phyloP scores from a whole-genome alignment of 495 filamentous ascomycete species.

The Penicillium mononematosum region DNA sequence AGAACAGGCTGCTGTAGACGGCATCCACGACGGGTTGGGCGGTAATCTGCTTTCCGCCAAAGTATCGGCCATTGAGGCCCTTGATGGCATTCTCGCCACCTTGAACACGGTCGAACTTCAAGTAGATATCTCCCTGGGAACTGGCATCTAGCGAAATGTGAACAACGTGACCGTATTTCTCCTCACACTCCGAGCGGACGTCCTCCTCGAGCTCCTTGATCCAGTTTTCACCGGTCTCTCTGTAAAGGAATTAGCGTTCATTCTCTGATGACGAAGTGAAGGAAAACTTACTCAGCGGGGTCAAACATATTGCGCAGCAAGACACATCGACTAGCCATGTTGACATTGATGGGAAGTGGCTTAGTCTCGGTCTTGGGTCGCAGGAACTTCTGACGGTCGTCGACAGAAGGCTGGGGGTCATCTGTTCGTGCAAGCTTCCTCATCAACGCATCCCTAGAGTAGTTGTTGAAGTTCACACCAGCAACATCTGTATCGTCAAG shows the following conservation, averaged over 20 bases:
- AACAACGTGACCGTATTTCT: constrained; percentile 96
- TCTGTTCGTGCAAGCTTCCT: constrained; percentile 95
- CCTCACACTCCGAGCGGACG: constrained; percentile 87
- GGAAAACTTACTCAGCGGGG: constrained; percentile 71
- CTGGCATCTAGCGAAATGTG: constrained; percentile 96
- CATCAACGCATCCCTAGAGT: constrained; percentile 96
- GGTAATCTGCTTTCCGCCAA: constrained; percentile 83
- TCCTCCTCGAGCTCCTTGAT: constrained; percentile 93
- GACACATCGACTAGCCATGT: constrained; percentile 92
- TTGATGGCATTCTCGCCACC: constrained; percentile 97
- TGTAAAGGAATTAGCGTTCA: constrained; percentile 51
- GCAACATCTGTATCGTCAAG: constrained; percentile 97
- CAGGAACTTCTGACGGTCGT: constrained; percentile 66
- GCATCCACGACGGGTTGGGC: constrained; percentile 95
- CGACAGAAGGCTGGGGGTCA: constrained; percentile 65
- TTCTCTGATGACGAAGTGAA: not conserved
- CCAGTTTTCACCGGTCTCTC: constrained; percentile 85
- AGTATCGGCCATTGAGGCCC: constrained; percentile 94
- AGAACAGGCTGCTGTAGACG: constrained; percentile 96
- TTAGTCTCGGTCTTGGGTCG: constrained; percentile 81
- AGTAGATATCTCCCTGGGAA: constrained; percentile 92
- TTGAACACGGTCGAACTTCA: constrained; percentile 93
- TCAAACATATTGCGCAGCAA: constrained; percentile 96
- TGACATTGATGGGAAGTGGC: constrained; percentile 79
- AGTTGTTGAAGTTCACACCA: constrained; percentile 99